These are phyloP conservation scores for Pythium dissimile DNA, from an alignment of 352 stramenopile genomes.

Conservation along the genomic window DNA sequence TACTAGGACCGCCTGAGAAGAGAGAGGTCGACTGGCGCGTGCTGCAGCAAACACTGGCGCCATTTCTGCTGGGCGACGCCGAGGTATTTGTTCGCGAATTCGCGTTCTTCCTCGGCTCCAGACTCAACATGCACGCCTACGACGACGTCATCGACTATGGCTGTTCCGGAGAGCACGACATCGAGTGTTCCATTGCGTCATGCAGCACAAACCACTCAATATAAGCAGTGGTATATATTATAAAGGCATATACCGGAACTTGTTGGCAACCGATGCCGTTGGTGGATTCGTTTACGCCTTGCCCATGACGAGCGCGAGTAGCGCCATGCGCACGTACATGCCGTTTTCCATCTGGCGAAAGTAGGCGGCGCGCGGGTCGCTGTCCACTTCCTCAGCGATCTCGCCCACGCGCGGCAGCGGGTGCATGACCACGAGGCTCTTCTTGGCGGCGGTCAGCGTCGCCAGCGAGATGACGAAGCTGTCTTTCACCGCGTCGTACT, in stretches of 20 bases:
- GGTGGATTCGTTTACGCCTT: slow-evolving; percentile 47
- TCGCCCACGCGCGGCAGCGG: slow-evolving; percentile 97
- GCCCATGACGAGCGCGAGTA: slow-evolving; percentile 93
- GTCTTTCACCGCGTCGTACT: slow-evolving; percentile 95
- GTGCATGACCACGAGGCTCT: slow-evolving; percentile 96
- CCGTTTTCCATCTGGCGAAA: slow-evolving; percentile 98
- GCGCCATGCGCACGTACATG: slow-evolving; percentile 98
- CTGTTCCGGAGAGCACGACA: slow-evolving; percentile 30
- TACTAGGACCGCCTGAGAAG: slow-evolving; percentile 40
- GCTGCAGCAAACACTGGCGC: slow-evolving; percentile 42
- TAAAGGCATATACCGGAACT: no score
- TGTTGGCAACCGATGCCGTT: no score
- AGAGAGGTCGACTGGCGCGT: slow-evolving; percentile 18
- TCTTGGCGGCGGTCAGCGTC: slow-evolving; percentile 84
- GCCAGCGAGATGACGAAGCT: slow-evolving; percentile 75
- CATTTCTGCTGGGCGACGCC: slow-evolving; percentile 67
- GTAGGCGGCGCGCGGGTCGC: slow-evolving; percentile 94
- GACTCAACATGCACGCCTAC: slow-evolving; percentile 67
- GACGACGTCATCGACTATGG: slow-evolving; percentile 61
- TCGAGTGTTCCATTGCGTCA: not conserved
- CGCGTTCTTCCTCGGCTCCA: slow-evolving; percentile 57
- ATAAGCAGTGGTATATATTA: no score
- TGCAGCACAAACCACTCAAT: slow-evolving; percentile 1
- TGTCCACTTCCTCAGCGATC: slow-evolving; percentile 95
- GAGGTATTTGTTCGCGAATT: slow-evolving; percentile 58